A percentile compares a stretch with the other conserved stretches of the same genome.
phyloP scores from a whole-genome alignment of 1,284 basidiomycete species.

The Gomphus bonarii region DNA sequence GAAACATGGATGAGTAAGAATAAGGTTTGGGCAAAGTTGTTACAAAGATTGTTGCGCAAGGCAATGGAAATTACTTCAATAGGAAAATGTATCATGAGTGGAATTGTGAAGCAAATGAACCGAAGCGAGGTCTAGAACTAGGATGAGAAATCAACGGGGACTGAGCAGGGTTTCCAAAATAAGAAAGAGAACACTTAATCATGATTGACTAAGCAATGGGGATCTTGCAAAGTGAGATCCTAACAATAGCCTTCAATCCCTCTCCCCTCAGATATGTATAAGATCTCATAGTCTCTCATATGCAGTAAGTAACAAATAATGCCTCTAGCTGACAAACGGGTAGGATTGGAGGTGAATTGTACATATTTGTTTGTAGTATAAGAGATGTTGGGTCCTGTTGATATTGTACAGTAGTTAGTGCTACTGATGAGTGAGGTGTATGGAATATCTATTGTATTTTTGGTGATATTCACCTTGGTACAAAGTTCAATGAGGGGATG shows the following conservation, averaged over 20 bases:
- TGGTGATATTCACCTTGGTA: neutral
- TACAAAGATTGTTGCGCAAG: too few relatives aligned
- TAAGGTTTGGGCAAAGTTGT: too few relatives aligned
- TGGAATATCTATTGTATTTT: constrained; percentile 10
- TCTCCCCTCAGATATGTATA: constrained; percentile 16
- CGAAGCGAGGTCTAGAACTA: too few relatives aligned
- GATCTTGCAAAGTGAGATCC: too few relatives aligned
- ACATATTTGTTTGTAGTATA: constrained; percentile 27
- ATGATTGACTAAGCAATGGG: too few relatives aligned
- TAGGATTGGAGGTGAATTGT: constrained; percentile 22
- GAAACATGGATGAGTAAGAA: too few relatives aligned
- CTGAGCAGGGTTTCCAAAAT: too few relatives aligned
- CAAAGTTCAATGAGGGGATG: constrained; percentile 18
- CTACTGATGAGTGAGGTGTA: constrained; percentile 26
- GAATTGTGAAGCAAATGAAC: too few relatives aligned
- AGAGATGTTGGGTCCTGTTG: constrained; percentile 30
- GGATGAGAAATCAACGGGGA: too few relatives aligned
- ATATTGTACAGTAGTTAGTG: constrained; percentile 30
- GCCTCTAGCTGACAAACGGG: constrained; percentile 29
- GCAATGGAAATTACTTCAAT: too few relatives aligned
- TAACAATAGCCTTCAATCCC: constrained; percentile 9
- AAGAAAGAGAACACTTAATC: too few relatives aligned
- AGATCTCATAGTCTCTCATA: constrained; percentile 23
- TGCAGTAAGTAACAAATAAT: constrained; percentile 33
- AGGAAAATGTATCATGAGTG: too few relatives aligned